Evolutionary conservation across 2,329 filamentous ascomycete species (phyloP).

Genomic region (Escovopsis sp.): DNA sequence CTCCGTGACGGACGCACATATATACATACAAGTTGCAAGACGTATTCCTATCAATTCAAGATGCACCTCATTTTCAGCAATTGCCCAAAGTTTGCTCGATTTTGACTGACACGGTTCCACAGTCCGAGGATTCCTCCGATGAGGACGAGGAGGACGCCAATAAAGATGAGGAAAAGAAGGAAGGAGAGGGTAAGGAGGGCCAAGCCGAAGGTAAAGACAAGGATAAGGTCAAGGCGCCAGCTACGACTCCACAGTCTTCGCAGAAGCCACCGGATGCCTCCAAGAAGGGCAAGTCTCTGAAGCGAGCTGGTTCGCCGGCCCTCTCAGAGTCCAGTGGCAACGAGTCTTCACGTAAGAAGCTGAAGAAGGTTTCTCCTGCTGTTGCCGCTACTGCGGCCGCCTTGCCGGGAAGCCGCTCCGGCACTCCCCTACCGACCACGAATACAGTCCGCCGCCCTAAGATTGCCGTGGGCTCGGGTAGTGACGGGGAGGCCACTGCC

Average conservation of each 20-base stretch:
- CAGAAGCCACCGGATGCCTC: constrained; percentile 20
- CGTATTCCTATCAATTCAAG: too few relatives aligned
- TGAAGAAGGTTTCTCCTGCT: constrained; percentile 44
- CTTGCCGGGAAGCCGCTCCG: constrained; percentile 36
- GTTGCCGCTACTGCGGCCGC: constrained; percentile 32
- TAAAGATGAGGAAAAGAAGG: constrained; percentile 28
- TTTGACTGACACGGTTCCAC: neutral
- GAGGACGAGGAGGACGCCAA: constrained; percentile 22
- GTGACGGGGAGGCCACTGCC: constrained; percentile 57
- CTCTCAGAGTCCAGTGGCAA: constrained; percentile 84
- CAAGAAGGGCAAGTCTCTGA: constrained; percentile 50
- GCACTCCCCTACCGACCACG: constrained; percentile 34
- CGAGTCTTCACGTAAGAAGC: constrained; percentile 67
- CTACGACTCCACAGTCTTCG: constrained; percentile 38
- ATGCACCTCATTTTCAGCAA: too few relatives aligned
- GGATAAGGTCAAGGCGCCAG: constrained; percentile 37
- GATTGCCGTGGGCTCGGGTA: constrained; percentile 42
- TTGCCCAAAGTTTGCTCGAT: too few relatives aligned
- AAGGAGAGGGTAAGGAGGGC: constrained; percentile 41
- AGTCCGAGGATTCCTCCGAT: constrained; percentile 32
- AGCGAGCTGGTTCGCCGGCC: constrained; percentile 74
- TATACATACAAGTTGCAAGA: too few relatives aligned
- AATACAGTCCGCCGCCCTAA: constrained; percentile 25
- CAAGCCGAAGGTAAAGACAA: constrained; percentile 39
- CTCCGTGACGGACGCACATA: too few relatives aligned